These are phyloP conservation scores for Bryum argenteum DNA, from an alignment of 225 moss, liverwort and hornwort genomes.

Conservation along the genomic window DNA sequence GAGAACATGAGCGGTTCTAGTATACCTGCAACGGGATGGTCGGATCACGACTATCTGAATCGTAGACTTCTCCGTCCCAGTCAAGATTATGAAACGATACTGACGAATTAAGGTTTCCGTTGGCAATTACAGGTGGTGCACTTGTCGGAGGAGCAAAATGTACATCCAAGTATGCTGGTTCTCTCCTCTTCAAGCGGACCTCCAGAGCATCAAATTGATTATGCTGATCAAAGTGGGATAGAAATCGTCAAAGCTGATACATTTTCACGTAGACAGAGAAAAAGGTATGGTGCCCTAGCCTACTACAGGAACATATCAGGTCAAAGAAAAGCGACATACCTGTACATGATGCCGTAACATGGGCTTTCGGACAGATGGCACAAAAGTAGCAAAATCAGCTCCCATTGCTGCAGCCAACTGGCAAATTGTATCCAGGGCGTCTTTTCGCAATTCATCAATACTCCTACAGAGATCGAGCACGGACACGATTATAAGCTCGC, in stretches of 20 bases:
- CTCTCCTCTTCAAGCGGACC: conserved; percentile 67
- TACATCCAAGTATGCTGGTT: conserved; percentile 73
- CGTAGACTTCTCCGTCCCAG: conserved; percentile 77
- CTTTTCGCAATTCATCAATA: conserved; percentile 87
- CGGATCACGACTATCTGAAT: conserved; percentile 63
- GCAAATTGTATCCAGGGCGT: conserved; percentile 94
- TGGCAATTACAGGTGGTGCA: conserved; percentile 40
- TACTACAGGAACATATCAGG: not conserved
- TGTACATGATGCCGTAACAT: conserved; percentile 74
- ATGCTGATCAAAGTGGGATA: conserved; percentile 62
- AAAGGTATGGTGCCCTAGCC: not conserved
- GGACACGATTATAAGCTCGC: not conserved
- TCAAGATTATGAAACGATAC: conserved; percentile 84
- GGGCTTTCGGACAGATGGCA: conserved; percentile 90
- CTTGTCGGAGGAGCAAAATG: conserved; percentile 47
- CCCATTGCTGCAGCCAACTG: conserved; percentile 88
- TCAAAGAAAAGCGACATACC: conserved; percentile 22
- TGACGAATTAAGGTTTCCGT: conserved; percentile 53
- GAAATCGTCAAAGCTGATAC: conserved; percentile 1
- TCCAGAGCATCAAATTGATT: conserved; percentile 89
- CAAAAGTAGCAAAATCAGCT: conserved; percentile 78
- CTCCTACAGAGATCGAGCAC: conserved; percentile 46
- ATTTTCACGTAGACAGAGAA: conserved; percentile 12
- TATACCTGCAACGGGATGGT: conserved; percentile 54
- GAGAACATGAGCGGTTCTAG: conserved; percentile 19